Conservation (phyloP, 352 stramenopile genomes). For the Phytophthora litchii region DNA sequence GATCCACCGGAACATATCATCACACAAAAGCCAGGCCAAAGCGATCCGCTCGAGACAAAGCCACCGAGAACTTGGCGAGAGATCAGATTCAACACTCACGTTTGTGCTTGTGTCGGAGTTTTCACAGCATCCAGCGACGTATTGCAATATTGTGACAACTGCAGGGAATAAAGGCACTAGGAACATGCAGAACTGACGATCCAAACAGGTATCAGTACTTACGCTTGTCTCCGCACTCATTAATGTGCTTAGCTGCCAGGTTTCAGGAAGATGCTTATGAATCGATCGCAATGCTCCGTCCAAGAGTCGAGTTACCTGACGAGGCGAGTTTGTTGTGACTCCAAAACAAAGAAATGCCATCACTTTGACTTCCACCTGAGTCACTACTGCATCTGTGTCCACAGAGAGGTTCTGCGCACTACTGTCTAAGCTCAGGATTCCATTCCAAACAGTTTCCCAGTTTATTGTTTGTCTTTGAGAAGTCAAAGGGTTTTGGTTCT, state of each 20-base stretch:
- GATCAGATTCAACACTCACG: not conserved
- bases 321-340: not conserved
- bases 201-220: conserved; percentile 24
- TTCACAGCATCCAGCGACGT: conserved; percentile 2
- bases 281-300: conserved; percentile 29
- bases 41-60: conserved; percentile 40
- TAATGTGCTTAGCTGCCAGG: conserved; percentile 7
- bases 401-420: not conserved
- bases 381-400: conserved; percentile 25
- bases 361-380: conserved; percentile 34
- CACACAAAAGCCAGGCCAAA: conserved; percentile 57
- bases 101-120: not conserved
- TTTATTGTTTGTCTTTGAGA: conserved; percentile 3
- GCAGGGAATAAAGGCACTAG: conserved; percentile 51
- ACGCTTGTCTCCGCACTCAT: not conserved
- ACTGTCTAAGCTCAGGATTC: conserved; percentile 6
- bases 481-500: not conserved
- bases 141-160: conserved; percentile 18
- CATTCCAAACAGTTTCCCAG: conserved; percentile 22
- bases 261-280: conserved; percentile 24
- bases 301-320: conserved; percentile 19
- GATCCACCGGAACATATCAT: conserved; percentile 83
- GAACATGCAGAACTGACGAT: conserved; percentile 61
- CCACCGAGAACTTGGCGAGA: conserved; percentile 32
- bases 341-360: conserved; percentile 36